Conservation (phyloP, 1,284 basidiomycete genomes). For the Takashimella tepidaria region DNA sequence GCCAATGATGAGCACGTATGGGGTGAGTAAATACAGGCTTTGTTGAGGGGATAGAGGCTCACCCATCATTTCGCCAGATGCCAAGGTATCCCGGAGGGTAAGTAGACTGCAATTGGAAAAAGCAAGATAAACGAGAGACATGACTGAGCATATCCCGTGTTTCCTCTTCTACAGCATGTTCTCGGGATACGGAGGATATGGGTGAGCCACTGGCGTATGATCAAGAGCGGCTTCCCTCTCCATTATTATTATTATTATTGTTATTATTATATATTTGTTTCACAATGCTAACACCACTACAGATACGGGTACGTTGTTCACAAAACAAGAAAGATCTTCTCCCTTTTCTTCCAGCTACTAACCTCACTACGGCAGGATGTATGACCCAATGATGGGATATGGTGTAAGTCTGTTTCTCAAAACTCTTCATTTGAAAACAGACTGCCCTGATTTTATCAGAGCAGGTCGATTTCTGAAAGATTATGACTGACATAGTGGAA, state of each 20-base stretch:
- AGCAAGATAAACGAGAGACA: background rate
- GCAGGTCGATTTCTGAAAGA: too few species aligned
- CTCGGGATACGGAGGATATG: conserved; percentile 13
- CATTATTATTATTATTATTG: too few species aligned
- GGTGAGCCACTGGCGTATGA: too few species aligned
- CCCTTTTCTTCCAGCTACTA: conserved; percentile 1
- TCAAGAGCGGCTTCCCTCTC: too few species aligned
- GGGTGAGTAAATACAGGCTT: conserved; percentile 9
- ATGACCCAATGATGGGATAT: conserved; percentile 32
- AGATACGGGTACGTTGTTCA: background rate
- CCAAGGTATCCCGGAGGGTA: conserved; percentile 23
- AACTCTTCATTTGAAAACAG: background rate
- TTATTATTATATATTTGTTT: background rate
- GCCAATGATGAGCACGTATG: conserved; percentile 20
- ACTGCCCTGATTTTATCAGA: too few species aligned
- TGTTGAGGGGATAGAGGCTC: background rate
- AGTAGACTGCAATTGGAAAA: conserved; percentile 1
- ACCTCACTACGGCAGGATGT: conserved; percentile 17
- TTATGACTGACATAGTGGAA: background rate
- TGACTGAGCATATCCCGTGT: conserved; percentile 12
- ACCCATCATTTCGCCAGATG: conserved; percentile 15
- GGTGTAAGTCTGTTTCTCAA: conserved; percentile 21
- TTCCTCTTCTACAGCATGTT: conserved; percentile 2
- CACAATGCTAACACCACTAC: background rate
- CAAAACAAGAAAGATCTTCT: background rate